Conservation (phyloP, 768 basidiomycete species). For the Rhizopogon roseolus region DNA sequence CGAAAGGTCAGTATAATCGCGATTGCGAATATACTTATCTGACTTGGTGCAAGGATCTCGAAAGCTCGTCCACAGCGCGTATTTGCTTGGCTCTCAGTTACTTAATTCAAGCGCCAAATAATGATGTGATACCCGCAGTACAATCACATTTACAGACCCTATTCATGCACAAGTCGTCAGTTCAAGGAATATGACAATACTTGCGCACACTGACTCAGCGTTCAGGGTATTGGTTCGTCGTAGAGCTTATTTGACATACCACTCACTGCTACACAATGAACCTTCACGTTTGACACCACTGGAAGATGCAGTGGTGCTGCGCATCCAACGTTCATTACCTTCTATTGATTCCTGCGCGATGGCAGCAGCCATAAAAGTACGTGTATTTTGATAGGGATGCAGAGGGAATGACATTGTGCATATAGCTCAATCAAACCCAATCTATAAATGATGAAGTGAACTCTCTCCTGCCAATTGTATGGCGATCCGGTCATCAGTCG, state of each 20-base stretch:
- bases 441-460: neutral
- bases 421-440: neutral
- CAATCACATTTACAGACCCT: constrained; percentile 61
- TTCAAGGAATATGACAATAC: constrained; percentile 25
- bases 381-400: constrained; percentile 1
- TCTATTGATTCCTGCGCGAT: constrained; percentile 5
- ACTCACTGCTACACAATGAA: constrained; percentile 44
- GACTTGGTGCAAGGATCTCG: constrained; percentile 56
- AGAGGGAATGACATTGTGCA: neutral
- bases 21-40: constrained; percentile 1
- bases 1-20: constrained; percentile 53
- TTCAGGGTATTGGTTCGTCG: constrained; percentile 54
- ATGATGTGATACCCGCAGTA: constrained; percentile 73
- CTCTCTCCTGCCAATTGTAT: neutral
- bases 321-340: constrained; percentile 8
- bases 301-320: constrained; percentile 15
- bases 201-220: constrained; percentile 4
- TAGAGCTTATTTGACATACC: constrained; percentile 56
- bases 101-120: constrained; percentile 54
- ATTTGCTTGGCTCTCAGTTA: constrained; percentile 73
- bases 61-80: constrained; percentile 46
- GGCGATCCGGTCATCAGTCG: neutral
- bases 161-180: constrained; percentile 74
- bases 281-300: constrained; percentile 41
- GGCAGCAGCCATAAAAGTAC: constrained; percentile 17